Evolutionary conservation across 805 yeast genomes (phyloP).

Genomic region (Wickerhamomyces rabaulensis): DNA sequence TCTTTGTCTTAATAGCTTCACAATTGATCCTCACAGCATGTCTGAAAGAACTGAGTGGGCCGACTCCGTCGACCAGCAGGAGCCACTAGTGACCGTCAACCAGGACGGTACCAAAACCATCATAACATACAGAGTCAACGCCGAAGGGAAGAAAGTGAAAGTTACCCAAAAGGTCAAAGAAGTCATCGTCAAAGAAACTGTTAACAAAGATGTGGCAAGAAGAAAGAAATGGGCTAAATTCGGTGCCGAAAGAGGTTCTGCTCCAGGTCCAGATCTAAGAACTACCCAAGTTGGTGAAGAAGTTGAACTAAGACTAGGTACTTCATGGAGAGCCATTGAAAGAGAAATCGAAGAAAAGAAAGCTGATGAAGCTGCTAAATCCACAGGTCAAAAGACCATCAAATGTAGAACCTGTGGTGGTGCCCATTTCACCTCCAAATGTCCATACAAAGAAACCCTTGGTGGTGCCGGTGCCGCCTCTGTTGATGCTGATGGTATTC

Average conservation of each 20-base stretch:
- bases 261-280: slow-evolving; percentile 82
- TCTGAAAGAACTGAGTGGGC: slow-evolving; percentile 20
- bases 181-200: slow-evolving; percentile 71
- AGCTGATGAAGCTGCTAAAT: slow-evolving; percentile 41
- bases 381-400: slow-evolving; percentile 42
- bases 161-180: slow-evolving; percentile 82
- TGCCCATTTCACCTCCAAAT: slow-evolving; percentile 86
- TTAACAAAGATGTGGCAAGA: slow-evolving; percentile 79
- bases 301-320: slow-evolving; percentile 67
- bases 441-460: slow-evolving; percentile 92
- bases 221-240: slow-evolving; percentile 86
- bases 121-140: slow-evolving; percentile 67
- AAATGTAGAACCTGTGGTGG: slow-evolving; percentile 92
- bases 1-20: neutral
- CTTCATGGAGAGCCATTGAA: slow-evolving; percentile 72
- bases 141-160: slow-evolving; percentile 78
- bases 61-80: slow-evolving; percentile 61
- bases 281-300: slow-evolving; percentile 89
- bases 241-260: slow-evolving; percentile 70
- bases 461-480: slow-evolving; percentile 42
- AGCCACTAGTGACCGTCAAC: slow-evolving; percentile 71
- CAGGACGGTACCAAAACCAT: slow-evolving; percentile 89
- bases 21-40: neutral
- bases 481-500: slow-evolving; percentile 30
- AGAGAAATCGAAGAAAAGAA: slow-evolving; percentile 61